Evolutionary conservation across 192 early-diverging fungal genomes (phyloP), one percentile per base, ranked within the genome.

Genomic region (Spinellus fusiger): DNA sequence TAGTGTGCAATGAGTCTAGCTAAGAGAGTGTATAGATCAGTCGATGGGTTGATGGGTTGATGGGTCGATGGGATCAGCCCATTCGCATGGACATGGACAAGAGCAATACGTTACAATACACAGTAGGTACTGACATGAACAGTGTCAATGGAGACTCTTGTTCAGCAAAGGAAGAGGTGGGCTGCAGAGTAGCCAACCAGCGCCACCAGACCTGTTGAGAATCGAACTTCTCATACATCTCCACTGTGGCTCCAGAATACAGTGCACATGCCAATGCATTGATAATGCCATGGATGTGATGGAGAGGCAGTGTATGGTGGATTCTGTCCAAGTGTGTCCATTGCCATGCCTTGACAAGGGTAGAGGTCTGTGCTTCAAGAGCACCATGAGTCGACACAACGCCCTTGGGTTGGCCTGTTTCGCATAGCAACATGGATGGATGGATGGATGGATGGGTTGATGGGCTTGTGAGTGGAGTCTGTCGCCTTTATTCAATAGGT

Each of bases 61-160:
- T 7, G 0, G 7, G 2, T 2, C 5, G 0, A 23, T n/a, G 13
- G 0, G 15, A 26, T 62, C 4, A 9, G 5, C 23, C 26, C 26
- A 16, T 7, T 37, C 26, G 7, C 33, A 18, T 31, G 18, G 18
- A 25, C 10, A 26, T 15, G n/a, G n/a, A 20, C 16, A 22, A 20
- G 13, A 20, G 12, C 22, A 3, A 29, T 46, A 33, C 8, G 2
- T 33, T 72, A 76, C 82, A 64, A 76, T 95, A 93, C 59, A 93
- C 87, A 15, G 93, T 92, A 3, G 93, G 93, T 12, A 95, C 93
- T 4, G 89, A 90, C 93, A 93, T 95, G 53, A 93, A 85, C 13
- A 93, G 53, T 0, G 90, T 81, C 4, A 92, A 73, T 52, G 83
- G 64, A 47, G 80, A 69, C 16, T 71, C 59, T 5, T 73, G 69